Base-by-base conservation (phyloP, 768 basidiomycete genomes). In the Megacollybia marginata region DNA sequence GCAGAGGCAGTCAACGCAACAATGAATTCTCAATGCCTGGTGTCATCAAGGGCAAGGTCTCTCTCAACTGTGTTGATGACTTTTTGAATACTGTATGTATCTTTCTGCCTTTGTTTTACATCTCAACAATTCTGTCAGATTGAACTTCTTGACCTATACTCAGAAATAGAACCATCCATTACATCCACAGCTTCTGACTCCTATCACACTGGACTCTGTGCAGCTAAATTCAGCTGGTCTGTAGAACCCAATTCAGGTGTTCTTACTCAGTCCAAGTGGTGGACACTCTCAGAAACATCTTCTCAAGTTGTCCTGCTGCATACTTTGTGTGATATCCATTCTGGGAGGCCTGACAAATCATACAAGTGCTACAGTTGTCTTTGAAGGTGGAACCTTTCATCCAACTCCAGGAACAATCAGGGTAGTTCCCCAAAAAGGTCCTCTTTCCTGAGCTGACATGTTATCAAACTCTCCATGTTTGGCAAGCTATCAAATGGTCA, bases 401-500 rank as follows among this genome's bases (percentile, higher is more conserved):
- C 82, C 83, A 8, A 69, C 82, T 5, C 79, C 79, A 0, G 85
- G 86, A 7, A 77, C 76, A 0, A 61, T 91, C 15, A 87, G 88
- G 1, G 82, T 91, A 50, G 86, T 88, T 0, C 85, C 87, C 1
- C 88, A 90, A 66, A 88, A 89, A 91, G 56, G 87, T 91, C 5
- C 70, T 91, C 2, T 87, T 89, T 59, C 78, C 85, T 0, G 87
- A 89, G 48, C 66, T 91, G 16, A 75, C 82, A 1, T 89, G 86
- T 59, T 68, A 80, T 44, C 84, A 91, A 65, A 88, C 85, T 1
- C 67, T 90, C 13, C 69, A 73, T 1, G 75, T 90, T 31, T 90
- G 87, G 87, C 71, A 67, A 42, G 82, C 82, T 7, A 75, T 90
- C 55, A 91, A 91, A 60, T 73, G 74, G 64, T 78, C 78, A n/a